phyloP scores from a whole-genome alignment of 306 rosid species.

The Inga laurina region DNA sequence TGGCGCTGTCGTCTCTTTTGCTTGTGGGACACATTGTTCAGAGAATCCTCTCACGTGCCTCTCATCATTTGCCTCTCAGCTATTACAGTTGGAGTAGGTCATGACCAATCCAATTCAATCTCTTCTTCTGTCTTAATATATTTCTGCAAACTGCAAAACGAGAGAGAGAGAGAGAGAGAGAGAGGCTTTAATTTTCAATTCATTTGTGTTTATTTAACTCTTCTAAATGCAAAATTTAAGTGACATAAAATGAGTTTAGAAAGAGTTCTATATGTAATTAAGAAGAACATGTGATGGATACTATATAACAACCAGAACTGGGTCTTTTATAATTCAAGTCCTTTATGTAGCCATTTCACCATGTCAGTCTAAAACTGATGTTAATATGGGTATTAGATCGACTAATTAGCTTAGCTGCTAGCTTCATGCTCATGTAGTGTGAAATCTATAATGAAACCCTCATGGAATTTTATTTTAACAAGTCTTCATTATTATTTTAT shows the following conservation, averaged over 20 bases:
- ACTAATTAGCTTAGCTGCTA: not conserved
- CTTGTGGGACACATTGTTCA: not conserved
- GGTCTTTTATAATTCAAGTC: not conserved
- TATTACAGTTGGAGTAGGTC: not conserved
- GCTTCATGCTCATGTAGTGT: not conserved
- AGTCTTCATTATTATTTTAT: not conserved
- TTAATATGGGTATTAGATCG: not conserved
- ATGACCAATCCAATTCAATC: not conserved
- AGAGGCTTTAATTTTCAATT: no score
- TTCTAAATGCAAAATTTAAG: not conserved
- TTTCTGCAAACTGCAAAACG: not conserved
- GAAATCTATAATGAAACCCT: not conserved
- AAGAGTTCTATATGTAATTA: not conserved
- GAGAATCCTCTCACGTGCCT: not conserved
- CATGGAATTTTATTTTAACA: not conserved
- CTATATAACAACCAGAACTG: not conserved
- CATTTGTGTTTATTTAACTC: not conserved
- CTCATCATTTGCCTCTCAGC: not conserved
- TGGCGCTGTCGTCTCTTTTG: not conserved
- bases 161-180: not conserved
- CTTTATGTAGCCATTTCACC: not conserved
- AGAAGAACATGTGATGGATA: not conserved
- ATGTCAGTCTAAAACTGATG: not conserved
- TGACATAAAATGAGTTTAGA: not conserved
- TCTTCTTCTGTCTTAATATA: not conserved